Evolutionary conservation across 1,284 basidiomycete genomes (phyloP).

Genomic region (Leccinum griseonigrum): DNA sequence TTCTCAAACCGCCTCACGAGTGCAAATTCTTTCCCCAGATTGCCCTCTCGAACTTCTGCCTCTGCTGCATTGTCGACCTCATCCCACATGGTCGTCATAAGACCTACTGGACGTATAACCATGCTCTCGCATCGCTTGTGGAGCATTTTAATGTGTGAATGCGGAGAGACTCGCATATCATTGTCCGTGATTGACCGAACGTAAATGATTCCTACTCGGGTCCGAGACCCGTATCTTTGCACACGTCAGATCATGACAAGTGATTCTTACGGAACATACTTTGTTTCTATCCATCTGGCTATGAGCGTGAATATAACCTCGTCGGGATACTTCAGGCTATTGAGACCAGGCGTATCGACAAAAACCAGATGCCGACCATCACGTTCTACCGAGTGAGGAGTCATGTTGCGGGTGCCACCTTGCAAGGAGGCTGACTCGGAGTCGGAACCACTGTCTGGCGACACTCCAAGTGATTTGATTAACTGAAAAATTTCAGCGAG

Average conservation of each 20-base stretch:
- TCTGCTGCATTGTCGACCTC: conserved; percentile 1
- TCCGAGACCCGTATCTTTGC: neutral
- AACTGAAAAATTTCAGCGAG: conserved; percentile 4
- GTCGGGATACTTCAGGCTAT: conserved; percentile 1
- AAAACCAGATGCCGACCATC: conserved; percentile 5
- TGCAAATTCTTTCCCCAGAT: conserved; percentile 1
- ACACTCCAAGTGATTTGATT: conserved; percentile 1
- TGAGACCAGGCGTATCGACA: conserved; percentile 14
- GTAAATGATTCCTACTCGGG: conserved; percentile 6
- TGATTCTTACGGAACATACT: conserved; percentile 1
- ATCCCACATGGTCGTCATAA: conserved; percentile 16
- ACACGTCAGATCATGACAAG: neutral
- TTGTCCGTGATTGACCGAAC: conserved; percentile 10
- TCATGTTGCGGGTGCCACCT: conserved; percentile 1
- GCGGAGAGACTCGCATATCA: conserved; percentile 6
- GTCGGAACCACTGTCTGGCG: neutral
- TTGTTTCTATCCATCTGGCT: neutral
- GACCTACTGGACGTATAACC: neutral
- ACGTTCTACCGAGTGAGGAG: neutral
- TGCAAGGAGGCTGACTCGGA: neutral
- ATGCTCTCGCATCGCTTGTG: neutral
- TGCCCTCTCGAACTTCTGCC: neutral
- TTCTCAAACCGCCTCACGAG: conserved; percentile 5
- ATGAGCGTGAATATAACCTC: conserved; percentile 2
- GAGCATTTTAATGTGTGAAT: neutral